A percentile compares a stretch with the other conserved stretches of the same genome.
Conservation (phyloP, 2,329 filamentous ascomycete genomes). For the Penicillium sp. region DNA sequence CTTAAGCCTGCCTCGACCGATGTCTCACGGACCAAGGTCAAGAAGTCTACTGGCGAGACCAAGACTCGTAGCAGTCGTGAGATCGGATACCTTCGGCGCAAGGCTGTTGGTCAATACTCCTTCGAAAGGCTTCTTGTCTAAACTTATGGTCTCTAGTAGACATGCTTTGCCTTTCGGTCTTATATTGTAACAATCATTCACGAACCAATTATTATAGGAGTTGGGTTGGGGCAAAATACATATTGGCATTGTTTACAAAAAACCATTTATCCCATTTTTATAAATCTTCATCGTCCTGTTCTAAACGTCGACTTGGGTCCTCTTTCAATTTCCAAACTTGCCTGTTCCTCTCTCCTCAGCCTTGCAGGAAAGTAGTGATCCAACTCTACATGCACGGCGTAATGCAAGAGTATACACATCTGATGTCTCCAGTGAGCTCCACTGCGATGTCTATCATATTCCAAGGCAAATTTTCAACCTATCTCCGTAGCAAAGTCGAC, state of each 20-base stretch:
- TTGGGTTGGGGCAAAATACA: conserved; percentile 13
- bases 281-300: too few relatives aligned
- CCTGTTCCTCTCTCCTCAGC: too few relatives aligned
- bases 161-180: conserved; percentile 29
- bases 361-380: too few relatives aligned
- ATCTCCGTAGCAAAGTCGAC: too few relatives aligned
- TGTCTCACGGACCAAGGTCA: conserved; percentile 51
- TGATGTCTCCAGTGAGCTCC: too few relatives aligned
- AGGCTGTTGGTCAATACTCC: conserved; percentile 80
- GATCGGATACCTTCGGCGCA: conserved; percentile 75
- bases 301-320: too few relatives aligned
- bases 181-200: conserved; percentile 24
- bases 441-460: too few relatives aligned
- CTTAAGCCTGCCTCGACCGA: conserved; percentile 61
- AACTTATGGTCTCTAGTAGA: conserved; percentile 12
- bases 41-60: conserved; percentile 71
- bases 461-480: too few relatives aligned
- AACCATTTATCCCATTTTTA: too few relatives aligned
- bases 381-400: too few relatives aligned
- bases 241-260: conserved; percentile 8
- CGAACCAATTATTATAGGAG: conserved; percentile 26
- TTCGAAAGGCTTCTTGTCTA: conserved; percentile 76
- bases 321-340: too few relatives aligned
- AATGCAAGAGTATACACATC: too few relatives aligned
- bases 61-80: conserved; percentile 71